Base-by-base conservation (phyloP, 345 rosid species). In the Euphorbia pulcherrima region DNA sequence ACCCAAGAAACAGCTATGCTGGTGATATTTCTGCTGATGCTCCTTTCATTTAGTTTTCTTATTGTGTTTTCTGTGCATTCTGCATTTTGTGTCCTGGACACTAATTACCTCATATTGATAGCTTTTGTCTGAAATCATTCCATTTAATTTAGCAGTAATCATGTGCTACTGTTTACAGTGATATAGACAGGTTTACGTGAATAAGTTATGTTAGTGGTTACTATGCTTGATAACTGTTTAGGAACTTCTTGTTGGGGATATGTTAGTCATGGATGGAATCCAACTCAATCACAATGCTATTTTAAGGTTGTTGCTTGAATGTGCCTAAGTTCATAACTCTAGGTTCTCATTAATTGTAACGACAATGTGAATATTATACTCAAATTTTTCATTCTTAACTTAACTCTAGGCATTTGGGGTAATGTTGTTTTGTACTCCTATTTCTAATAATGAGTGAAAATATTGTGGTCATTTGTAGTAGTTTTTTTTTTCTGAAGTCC, bases 1-100 rank as follows among this genome's bases (percentile, higher is more conserved):
- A 90, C 75, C 90, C 97, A 41, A 87, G 97, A 81, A 83, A 54
- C 69, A 81, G 55, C 77, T 85, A 84, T 81, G 88, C 85, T 67
- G 96, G 99, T 94, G 88, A 23, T 71, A 41, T 37, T 72, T 78
- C 68, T 65, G 33, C 64, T 73, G 44, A 44, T 70, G 26, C 67
- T 16, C 18, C 8, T 30, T 5, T 8, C 62, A 23, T 64, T 13
- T 55, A 23, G 9, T 44, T 44, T 10, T 18, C 50, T 44, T 44
- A 39, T 6, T 21, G 61, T 1, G 5, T 29, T 10, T 18, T 62
- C 39, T 27, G 28, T 33, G 21, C 30, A 33, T 59, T 66, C 24
- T 16, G 12, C 30, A 29, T 14, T 0, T 14, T 24, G 23, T 47
- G 51, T 66, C 2, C 48, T 23, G 24, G 47, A 66, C 23, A 33